Evolutionary conservation across 306 rosid genomes (phyloP), one percentile per base, ranked within the genome.

Genomic region (Cucumis melo): DNA sequence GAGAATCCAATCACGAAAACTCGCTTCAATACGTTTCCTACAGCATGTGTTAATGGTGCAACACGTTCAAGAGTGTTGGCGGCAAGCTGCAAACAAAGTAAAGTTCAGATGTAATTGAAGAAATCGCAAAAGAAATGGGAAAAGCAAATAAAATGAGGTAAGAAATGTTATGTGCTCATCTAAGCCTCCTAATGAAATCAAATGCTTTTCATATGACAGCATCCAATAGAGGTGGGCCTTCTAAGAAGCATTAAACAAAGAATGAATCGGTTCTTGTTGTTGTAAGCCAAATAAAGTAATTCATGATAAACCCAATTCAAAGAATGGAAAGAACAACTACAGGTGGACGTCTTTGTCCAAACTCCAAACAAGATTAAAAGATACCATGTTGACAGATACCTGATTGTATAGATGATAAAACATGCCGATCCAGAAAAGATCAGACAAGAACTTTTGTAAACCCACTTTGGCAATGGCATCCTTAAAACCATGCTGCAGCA

Each of bases 1-100:
- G 96, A 88, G 88, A 88, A 91, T 0, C 96, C 96, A 1, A 91
- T 91, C 77, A 91, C 96, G 46, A 91, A 91, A 44, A 91, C 96
- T 72, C 91, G 87, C 88, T 91, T 88, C 90, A 91, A 78, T 44
- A 91, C 96, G 48, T 91, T 91, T 60, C 96, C 93, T 12, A 91
- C 96, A 7, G 96, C 96, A 44, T 91, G 96, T 48, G 93, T 91
- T 39, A 91, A 81, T 14, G 96, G 96, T 11, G 91, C 93, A 29
- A 91, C 96, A 13, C 93, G 81, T 78, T 91, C 96, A 80, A 91
- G 77, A 39, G 96, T 91, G 77, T 91, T 91, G 14, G 93, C 83
- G 53, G 96, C 96, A 72, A 91, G 82, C 96, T 91, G 87, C 13
- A 24, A 39, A 67, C 23, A 64, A 32, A 34, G 70, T 63, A 32